These are phyloP conservation scores for Spatholobus suberectus DNA, from an alignment of 306 rosid genomes.

Conservation along the genomic window DNA sequence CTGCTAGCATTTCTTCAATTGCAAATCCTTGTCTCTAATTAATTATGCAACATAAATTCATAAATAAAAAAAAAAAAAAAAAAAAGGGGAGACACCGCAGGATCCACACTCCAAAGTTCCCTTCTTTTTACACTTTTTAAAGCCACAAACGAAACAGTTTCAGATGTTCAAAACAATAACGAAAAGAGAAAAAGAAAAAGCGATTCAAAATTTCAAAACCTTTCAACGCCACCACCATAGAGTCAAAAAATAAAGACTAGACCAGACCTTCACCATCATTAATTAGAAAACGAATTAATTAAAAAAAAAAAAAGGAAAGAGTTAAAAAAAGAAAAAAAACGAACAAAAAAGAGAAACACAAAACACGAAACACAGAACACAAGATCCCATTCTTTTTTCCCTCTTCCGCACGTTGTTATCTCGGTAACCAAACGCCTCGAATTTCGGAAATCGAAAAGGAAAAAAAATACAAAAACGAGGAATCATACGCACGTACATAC, in stretches of 20 bases:
- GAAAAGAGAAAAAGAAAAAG: constrained; percentile 12
- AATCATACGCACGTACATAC: constrained; percentile 14
- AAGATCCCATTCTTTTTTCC: constrained; percentile 43
- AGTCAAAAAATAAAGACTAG: constrained; percentile 44
- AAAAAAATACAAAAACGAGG: not conserved
- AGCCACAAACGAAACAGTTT: constrained; percentile 30
- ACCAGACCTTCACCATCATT: constrained; percentile 31
- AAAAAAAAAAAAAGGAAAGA: not conserved
- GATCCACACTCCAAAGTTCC: constrained; percentile 45
- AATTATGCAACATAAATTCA: not conserved
- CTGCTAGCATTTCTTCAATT: not conserved
- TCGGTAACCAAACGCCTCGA: constrained; percentile 36
- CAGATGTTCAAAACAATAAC: constrained; percentile 15
- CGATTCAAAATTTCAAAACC: constrained; percentile 30
- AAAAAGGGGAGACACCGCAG: constrained; percentile 9
- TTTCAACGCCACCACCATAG: constrained; percentile 37
- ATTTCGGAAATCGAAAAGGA: constrained; percentile 23
- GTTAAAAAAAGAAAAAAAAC: not conserved
- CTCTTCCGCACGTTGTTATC: constrained; percentile 31
- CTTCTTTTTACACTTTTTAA: constrained; percentile 33
- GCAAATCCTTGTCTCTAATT: not conserved
- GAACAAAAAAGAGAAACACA: not conserved
- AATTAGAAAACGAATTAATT: not conserved
- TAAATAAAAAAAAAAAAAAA: not conserved
- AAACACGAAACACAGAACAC: constrained; percentile 39